phyloP scores from a whole-genome alignment of 192 early-diverging fungal species.

The Mortierella hygrophila region DNA sequence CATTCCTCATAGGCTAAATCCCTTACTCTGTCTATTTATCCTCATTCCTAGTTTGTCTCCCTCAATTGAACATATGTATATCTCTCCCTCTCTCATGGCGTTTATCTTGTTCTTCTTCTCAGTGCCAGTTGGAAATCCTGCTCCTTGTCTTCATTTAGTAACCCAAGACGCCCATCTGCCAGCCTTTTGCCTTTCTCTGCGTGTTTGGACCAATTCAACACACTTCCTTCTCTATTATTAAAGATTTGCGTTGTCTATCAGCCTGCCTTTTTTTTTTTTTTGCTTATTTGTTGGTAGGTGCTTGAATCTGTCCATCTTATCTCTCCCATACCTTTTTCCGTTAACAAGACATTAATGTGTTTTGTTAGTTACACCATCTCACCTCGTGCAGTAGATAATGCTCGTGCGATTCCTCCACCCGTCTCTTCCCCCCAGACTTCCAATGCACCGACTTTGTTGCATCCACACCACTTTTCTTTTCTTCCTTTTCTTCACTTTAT shows the following conservation, averaged over 20 bases:
- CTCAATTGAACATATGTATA: too few relatives aligned
- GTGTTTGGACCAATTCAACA: constrained; percentile 3
- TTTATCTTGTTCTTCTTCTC: too few relatives aligned
- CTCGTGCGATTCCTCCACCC: not conserved
- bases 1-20: too few relatives aligned
- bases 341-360: not conserved
- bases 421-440: not conserved
- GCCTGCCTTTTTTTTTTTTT: not conserved
- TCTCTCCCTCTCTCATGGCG: too few relatives aligned
- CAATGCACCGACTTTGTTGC: not conserved
- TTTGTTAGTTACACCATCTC: not conserved
- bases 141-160: too few relatives aligned
- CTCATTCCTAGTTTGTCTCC: too few relatives aligned
- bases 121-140: too few relatives aligned
- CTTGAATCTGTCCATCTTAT: not conserved
- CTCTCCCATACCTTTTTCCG: not conserved
- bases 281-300: not conserved
- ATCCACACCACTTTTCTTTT: too few relatives aligned
- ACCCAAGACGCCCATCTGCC: not conserved
- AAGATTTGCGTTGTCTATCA: not conserved
- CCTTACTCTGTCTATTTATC: too few relatives aligned
- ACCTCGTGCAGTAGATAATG: not conserved
- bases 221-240: not conserved
- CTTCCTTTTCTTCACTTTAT: not conserved
- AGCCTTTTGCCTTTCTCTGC: not conserved